Conservation (phyloP, 73 alveolate species). For the Urostyla sp. region DNA sequence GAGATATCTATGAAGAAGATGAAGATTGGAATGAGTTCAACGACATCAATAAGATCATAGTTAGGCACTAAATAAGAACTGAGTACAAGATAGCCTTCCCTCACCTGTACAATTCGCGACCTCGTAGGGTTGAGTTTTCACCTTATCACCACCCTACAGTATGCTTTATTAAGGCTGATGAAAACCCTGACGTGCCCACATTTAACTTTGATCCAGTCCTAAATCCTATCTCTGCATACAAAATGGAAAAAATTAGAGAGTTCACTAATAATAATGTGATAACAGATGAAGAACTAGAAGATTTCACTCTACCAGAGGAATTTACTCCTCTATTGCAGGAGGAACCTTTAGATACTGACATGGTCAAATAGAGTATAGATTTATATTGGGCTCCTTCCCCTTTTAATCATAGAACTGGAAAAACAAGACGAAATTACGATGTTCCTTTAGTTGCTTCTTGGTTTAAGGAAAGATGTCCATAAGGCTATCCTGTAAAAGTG, state of each 20-base stretch:
- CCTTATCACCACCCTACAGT: conserved; percentile 97
- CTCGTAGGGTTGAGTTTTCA: conserved; percentile 97
- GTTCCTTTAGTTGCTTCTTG: conserved; percentile 98
- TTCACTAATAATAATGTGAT: conserved; percentile 77
- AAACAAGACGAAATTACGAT: conserved; percentile 98
- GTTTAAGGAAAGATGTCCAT: conserved; percentile 99
- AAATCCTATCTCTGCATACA: conserved; percentile 98
- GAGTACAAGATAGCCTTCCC: conserved; percentile 99
- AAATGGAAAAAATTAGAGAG: conserved; percentile 60
- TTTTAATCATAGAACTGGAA: conserved; percentile 98
- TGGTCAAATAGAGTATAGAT: conserved; percentile 95
- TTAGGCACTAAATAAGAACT: conserved; percentile 97
- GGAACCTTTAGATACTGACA: conserved; percentile 92
- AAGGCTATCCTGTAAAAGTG: conserved; percentile 98
- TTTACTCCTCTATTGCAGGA: conserved; percentile 91
- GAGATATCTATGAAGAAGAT: conserved; percentile 98
- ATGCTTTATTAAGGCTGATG: conserved; percentile 90
- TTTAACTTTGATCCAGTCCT: conserved; percentile 98
- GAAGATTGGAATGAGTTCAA: conserved; percentile 99
- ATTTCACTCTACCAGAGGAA: conserved; percentile 64
- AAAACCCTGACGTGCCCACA: conserved; percentile 93
- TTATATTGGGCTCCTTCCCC: conserved; percentile 99
- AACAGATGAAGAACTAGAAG: conserved; percentile 55
- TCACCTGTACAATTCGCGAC: conserved; percentile 98
- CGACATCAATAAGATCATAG: conserved; percentile 98